Evolutionary conservation across 495 filamentous ascomycete species (phyloP), one percentile per base, ranked within the genome.

Genomic region (Lophium mytilinum): DNA sequence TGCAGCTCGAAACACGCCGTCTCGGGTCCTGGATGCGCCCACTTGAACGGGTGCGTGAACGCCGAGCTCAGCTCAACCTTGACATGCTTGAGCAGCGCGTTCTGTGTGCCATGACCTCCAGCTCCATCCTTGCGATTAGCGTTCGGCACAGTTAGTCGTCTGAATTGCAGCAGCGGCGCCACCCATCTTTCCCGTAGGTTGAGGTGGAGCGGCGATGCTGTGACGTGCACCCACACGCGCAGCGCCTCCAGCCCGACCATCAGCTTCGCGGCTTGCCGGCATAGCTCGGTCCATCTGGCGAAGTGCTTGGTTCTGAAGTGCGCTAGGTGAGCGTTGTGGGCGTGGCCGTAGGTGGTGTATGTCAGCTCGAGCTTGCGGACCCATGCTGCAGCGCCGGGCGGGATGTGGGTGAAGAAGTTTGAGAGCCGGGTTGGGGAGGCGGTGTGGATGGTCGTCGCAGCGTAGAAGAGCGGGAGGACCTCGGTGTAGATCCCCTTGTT

Each of bases 361-460:
- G 59, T 56, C 6, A 64, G 52, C 7, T 64, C 14, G 0, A 64
- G 43, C 33, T 43, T 55, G 14, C 50, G 55, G 12, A 63, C 41
- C 37, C 43, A 19, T 5, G 40, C 9, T 14, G 57, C 53, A 18
- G 50, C 57, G 12, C 17, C 4, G n/a, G 33, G 36, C n/a, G 61
- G 50, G 6, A 57, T 17, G 30, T 40, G 15, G 19, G 18, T 12
- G n/a, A 64, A n/a, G 50, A 60, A 64, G 17, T 57, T 52, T 4
- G 8, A 17, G 19, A 64, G 48, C 0, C 61, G 57, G 3, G 33
- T n/a, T 6, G 61, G 61, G 11, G 61, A 57, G 8, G 42, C 53
- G 40, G 58, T 58, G 4, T 52, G 58, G 52, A 66, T 62, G 9
- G 55, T 62, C 11, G 63, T 60, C 9, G 54, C 56, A 6, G 30